Evolutionary conservation across 2,329 filamentous ascomycete species (phyloP).

Genomic region (Diaporthe caulivora): DNA sequence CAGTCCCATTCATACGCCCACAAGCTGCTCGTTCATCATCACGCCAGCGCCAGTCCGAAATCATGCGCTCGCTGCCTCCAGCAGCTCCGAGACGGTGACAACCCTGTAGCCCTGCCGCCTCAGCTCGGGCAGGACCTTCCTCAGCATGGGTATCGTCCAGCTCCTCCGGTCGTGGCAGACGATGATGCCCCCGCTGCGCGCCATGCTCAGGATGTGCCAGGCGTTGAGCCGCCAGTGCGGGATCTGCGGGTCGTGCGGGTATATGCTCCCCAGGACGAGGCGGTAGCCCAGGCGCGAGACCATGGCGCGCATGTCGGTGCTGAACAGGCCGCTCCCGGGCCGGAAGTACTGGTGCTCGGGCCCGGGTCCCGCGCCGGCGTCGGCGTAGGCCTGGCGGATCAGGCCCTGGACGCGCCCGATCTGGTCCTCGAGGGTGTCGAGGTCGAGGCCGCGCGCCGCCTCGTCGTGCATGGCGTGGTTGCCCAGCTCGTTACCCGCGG

Average conservation of each 20-base stretch:
- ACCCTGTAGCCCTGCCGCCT: conserved; percentile 77
- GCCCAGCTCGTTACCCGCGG: conserved; percentile 77
- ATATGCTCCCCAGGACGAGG: conserved; percentile 85
- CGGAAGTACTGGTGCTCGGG: conserved; percentile 78
- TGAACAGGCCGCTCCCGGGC: conserved; percentile 89
- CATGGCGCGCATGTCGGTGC: conserved; percentile 72
- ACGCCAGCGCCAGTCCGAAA: not conserved
- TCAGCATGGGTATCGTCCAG: conserved; percentile 88
- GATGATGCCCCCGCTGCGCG: conserved; percentile 81
- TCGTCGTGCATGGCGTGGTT: conserved; percentile 95
- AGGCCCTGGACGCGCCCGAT: conserved; percentile 73
- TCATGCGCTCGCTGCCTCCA: conserved; percentile 53
- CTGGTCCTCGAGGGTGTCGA: conserved; percentile 71
- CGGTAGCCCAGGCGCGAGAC: conserved; percentile 73
- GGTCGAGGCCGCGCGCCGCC: conserved; percentile 72
- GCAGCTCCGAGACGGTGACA: conserved; percentile 77
- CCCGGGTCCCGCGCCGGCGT: conserved; percentile 49
- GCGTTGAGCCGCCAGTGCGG: conserved; percentile 77
- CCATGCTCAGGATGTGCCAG: conserved; percentile 83
- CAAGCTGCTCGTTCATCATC: not conserved
- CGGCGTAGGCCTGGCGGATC: conserved; percentile 69
- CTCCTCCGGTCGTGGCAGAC: conserved; percentile 86
- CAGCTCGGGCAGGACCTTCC: conserved; percentile 78
- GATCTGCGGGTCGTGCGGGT: conserved; percentile 93
- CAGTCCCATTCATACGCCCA: not conserved